Conservation (phyloP, 139 green algal species). For the Astrephomene gubernaculifera region DNA sequence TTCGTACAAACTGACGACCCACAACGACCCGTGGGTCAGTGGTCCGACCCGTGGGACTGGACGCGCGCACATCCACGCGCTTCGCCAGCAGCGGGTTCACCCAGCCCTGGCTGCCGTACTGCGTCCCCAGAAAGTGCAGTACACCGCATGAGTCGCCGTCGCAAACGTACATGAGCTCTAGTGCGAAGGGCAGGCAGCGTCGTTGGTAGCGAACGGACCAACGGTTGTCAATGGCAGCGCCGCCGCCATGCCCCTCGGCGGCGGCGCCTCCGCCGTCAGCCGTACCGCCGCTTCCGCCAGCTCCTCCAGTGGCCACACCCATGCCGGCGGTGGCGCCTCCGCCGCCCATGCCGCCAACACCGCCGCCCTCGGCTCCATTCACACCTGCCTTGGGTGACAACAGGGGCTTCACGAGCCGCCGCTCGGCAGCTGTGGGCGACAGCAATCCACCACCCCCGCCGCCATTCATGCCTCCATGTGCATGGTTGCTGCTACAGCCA, state of each 20-base stretch:
- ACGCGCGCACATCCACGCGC: slow-evolving; percentile 69
- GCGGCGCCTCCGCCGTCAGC: slow-evolving; percentile 22
- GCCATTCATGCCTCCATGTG: too few species aligned
- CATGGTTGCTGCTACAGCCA: too few species aligned
- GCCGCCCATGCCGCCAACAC: not conserved
- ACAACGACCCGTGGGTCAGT: slow-evolving; percentile 77
- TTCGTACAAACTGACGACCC: slow-evolving; percentile 68
- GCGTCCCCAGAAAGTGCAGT: slow-evolving; percentile 61
- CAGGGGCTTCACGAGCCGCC: slow-evolving; percentile 28
- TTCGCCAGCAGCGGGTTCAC: slow-evolving; percentile 81
- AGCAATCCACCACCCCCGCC: too few species aligned
- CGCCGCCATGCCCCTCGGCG: not conserved
- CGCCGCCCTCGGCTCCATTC: not conserved
- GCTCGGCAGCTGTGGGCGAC: not conserved
- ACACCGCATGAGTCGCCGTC: slow-evolving; percentile 86
- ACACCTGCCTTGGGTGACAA: not conserved
- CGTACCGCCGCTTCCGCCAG: slow-evolving; percentile 3
- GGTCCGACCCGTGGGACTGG: slow-evolving; percentile 68
- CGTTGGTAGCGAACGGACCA: slow-evolving; percentile 39
- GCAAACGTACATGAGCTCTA: slow-evolving; percentile 82
- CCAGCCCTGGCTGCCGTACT: slow-evolving; percentile 71
- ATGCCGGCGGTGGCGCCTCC: slow-evolving; percentile 1
- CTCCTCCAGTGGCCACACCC: not conserved
- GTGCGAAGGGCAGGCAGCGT: slow-evolving; percentile 34
- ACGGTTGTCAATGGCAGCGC: slow-evolving; percentile 17